Conservation (phyloP, 148 eudicot species). For the Vaccinium darrowii region DNA sequence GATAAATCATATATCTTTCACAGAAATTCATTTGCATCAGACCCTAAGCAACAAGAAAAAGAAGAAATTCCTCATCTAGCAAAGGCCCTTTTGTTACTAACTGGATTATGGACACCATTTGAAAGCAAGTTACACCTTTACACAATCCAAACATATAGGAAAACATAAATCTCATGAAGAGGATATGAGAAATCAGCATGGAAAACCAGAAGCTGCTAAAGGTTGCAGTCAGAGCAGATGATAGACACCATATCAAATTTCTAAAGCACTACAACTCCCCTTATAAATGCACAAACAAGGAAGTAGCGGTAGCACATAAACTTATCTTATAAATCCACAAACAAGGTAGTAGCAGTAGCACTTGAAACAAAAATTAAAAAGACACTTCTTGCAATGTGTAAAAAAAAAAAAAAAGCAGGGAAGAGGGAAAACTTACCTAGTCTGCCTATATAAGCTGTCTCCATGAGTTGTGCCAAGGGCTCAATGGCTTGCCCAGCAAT, state of each 20-base stretch:
- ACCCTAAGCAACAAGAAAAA: neutral
- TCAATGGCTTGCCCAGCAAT: constrained; percentile 92
- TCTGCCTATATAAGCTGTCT: constrained; percentile 93
- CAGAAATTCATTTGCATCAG: neutral
- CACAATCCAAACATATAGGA: neutral
- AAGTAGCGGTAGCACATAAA: neutral
- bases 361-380: neutral
- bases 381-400: neutral
- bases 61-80: neutral
- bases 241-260: neutral
- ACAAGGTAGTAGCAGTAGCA: neutral
- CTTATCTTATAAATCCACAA: neutral
- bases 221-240: neutral
- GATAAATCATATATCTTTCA: neutral
- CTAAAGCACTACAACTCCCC: neutral
- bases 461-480: constrained; percentile 88
- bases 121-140: neutral
- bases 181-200: neutral
- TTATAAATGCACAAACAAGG: neutral
- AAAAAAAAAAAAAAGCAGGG: neutral
- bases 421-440: constrained; percentile 47
- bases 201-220: neutral
- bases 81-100: neutral
- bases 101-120: neutral
- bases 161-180: neutral